Evolutionary conservation across 2,329 filamentous ascomycete genomes (phyloP).

Genomic region (Sporothrix phasma): DNA sequence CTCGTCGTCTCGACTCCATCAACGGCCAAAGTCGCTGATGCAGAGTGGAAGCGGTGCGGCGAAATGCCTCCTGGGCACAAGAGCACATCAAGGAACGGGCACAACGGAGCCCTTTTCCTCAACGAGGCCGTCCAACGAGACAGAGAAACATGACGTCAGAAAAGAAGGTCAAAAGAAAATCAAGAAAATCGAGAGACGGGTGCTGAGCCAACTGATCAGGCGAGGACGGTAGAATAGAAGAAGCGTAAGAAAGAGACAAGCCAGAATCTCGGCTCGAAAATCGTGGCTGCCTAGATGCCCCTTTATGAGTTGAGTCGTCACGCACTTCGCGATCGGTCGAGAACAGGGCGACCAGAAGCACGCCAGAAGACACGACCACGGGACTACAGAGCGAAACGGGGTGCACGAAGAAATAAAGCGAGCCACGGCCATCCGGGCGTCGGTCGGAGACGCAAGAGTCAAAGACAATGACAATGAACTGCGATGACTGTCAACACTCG

Average conservation of each 20-base stretch:
- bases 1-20: neutral
- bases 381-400: neutral
- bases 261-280: neutral
- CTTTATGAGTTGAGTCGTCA: neutral
- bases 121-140: neutral
- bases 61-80: neutral
- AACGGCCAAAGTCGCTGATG: neutral
- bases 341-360: neutral
- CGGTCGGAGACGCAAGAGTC: neutral
- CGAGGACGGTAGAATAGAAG: no score
- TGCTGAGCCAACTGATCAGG: neutral
- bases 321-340: neutral
- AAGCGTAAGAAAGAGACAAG: neutral
- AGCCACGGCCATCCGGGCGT: neutral
- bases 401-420: neutral
- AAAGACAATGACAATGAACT: neutral
- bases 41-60: neutral
- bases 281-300: slow-evolving; percentile 6
- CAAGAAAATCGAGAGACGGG: neutral
- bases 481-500: neutral
- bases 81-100: neutral
- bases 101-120: no score
- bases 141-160: neutral
- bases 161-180: neutral
- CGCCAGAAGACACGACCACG: slow-evolving; percentile 4